Base-by-base conservation (phyloP, 169 alveolate genomes). In the Cryptosporidium baileyi region DNA sequence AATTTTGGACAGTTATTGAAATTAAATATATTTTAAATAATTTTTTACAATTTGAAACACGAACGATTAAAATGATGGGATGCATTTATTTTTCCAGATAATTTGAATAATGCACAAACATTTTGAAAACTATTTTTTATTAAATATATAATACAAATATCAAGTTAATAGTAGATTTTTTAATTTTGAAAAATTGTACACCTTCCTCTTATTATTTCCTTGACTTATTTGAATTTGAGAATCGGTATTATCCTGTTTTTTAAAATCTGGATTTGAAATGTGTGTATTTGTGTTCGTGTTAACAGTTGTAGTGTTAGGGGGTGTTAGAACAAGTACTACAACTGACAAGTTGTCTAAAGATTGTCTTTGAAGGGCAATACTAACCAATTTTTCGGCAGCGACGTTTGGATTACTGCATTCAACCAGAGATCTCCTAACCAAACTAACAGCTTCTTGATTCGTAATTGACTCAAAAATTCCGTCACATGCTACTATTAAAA, bases 291-390 rank as follows among this genome's bases (percentile, higher is more conserved):
- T 19, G 19, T 24, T 32, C n/a, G 43, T 22, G 13, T 51, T 36
- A 74, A 26, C 8, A 41, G 67, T 36, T 22, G 65, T 8, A n/a
- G 30, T 36, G 51, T 51, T 57, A 26, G 85, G 85, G 15, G 85
- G 57, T 15, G 85, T 74, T 19, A 91, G 90, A 59, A 88, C 89
- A 24, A 89, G 88, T 26, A 91, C 80, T 4, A 89, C 90, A 22
- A 81, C 88, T n/a, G 94, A 91, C 34, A 91, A 61, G 80, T 91
- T 91, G 57, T 91, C 94, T 5, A 91, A 63, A 22, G 94, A 80
- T 43, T 88, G 90, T 38, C 92, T 88, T 54, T 89, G 88, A 49
- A 82, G 88, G 17, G 94, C 94, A n/a, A 89, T 49, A 38, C 44
- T 67, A 36, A 89, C 88, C 32, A 91, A 44, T 24, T 89, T 90